Conservation (phyloP, 2,329 filamentous ascomycete genomes). For the Ceratocystis alfenasii region DNA sequence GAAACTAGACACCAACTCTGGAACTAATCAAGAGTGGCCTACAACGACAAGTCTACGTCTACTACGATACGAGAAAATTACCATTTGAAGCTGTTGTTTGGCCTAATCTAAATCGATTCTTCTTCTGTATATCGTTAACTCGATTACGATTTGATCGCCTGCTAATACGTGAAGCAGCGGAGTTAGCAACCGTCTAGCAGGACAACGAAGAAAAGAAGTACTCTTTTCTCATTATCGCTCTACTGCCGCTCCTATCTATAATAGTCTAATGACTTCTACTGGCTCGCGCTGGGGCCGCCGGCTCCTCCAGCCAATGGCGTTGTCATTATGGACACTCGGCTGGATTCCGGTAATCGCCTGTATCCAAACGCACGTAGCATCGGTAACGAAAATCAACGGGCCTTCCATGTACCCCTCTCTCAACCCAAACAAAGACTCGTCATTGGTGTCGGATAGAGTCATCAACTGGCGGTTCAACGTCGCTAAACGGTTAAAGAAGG, state of each 20-base stretch:
- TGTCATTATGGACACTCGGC: constrained; percentile 20
- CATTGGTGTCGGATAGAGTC: constrained; percentile 42
- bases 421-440: constrained; percentile 53
- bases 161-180: too few species aligned
- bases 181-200: too few species aligned
- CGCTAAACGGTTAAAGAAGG: constrained; percentile 47
- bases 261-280: constrained; percentile 13
- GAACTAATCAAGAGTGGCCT: too few species aligned
- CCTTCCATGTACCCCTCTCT: constrained; percentile 67
- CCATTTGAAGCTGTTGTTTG: too few species aligned
- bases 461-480: constrained; percentile 49
- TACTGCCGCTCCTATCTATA: too few species aligned
- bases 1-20: background rate
- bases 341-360: constrained; percentile 52
- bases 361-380: constrained; percentile 49
- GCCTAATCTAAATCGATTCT: too few species aligned
- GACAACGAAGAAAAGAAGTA: too few species aligned
- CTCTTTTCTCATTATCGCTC: too few species aligned
- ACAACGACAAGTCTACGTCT: too few species aligned
- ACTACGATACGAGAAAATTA: too few species aligned
- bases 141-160: too few species aligned
- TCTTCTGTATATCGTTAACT: too few species aligned
- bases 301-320: constrained; percentile 14
- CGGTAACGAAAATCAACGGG: constrained; percentile 46
- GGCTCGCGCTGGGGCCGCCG: constrained; percentile 13